phyloP scores from a whole-genome alignment of 2,329 filamentous ascomycete species.

The Coleophoma crateriformis region DNA sequence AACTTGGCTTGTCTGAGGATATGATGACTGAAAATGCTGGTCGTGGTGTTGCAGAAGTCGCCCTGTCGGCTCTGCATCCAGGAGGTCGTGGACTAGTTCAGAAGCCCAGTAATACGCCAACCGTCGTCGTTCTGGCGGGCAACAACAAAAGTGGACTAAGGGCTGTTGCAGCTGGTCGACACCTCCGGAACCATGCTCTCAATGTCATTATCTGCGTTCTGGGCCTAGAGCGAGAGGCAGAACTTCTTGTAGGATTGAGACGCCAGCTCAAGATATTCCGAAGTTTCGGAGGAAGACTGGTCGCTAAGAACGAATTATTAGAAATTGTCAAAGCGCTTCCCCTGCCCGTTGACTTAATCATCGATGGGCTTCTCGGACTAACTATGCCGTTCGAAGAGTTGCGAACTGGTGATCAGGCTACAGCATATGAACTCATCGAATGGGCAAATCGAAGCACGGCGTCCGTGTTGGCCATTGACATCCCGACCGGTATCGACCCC shows the following conservation, averaged over 20 bases:
- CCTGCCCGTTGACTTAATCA: slow-evolving; percentile 69
- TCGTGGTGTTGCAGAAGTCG: slow-evolving; percentile 80
- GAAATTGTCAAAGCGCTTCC: slow-evolving; percentile 53
- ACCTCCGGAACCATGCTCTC: slow-evolving; percentile 77
- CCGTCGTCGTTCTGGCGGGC: slow-evolving; percentile 76
- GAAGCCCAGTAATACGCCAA: slow-evolving; percentile 31
- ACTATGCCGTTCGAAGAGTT: slow-evolving; percentile 87
- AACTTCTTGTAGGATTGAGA: slow-evolving; percentile 73
- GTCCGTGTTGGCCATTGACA: slow-evolving; percentile 79
- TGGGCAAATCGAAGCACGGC: slow-evolving; percentile 89
- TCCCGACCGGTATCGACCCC: slow-evolving; percentile 83
- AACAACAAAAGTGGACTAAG: slow-evolving; percentile 87
- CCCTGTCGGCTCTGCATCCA: slow-evolving; percentile 58
- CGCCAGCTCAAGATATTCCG: slow-evolving; percentile 81
- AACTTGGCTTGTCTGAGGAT: slow-evolving; percentile 81
- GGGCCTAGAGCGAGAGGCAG: slow-evolving; percentile 75
- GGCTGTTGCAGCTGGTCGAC: slow-evolving; percentile 78
- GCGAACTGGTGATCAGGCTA: slow-evolving; percentile 73
- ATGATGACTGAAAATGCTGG: slow-evolving; percentile 91
- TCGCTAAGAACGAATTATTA: slow-evolving; percentile 55
- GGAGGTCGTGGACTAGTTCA: slow-evolving; percentile 25
- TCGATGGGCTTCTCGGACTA: slow-evolving; percentile 84
- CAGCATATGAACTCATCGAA: slow-evolving; percentile 83
- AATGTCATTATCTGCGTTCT: slow-evolving; percentile 80
- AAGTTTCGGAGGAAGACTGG: slow-evolving; percentile 72